Evolutionary conservation across 2,329 filamentous ascomycete genomes (phyloP), one percentile per base, ranked within the genome.

Genomic region (Diaporthe velutina): DNA sequence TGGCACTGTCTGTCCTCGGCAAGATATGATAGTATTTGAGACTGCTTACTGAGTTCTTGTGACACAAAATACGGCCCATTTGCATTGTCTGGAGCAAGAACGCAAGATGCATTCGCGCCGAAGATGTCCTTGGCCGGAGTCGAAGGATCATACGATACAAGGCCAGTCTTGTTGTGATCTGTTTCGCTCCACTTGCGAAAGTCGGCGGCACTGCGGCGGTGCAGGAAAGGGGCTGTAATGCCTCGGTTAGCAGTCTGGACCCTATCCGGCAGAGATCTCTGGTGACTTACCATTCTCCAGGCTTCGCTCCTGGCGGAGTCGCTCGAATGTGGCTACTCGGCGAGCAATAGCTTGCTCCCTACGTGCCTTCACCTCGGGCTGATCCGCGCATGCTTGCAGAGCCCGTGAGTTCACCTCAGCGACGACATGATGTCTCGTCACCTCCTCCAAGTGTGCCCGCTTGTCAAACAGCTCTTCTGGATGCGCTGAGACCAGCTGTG

Each of bases 1-100:
- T 25, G 15, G 30, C 45, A 25, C 8, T 35, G 13, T 19, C 7
- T 8, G 45, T 52, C 6, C n/a, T 28, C n/a, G 45, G 45, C 6
- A 25, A 13, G 19, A 12, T 33, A 2, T n/a, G 28, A 35, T n/a
- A 13, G 25, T 22, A 4, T 28, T 25, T 35, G 48, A 28, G 17
- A 12, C 48, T 40, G 13, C 64, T 68, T 40, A 68, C 64, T 68
- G 33, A 68, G 15, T 33, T 68, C 64, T 33, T 68, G 64, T 38
- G 64, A 54, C 64, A 86, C 84, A 76, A 85, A 86, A 79, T 86
- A 87, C 0, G 85, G 85, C 1, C 85, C 85, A 61, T 85, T 83
- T 9, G 84, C 84, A 75, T 85, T 79, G 50, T 85, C 85, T 0
- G 85, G 85, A 0, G 84, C 80, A 68, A 87, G 77, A 52, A 85